Evolutionary conservation across 192 early-diverging fungal species (phyloP).

Genomic region (Helicostylum pulchrum): DNA sequence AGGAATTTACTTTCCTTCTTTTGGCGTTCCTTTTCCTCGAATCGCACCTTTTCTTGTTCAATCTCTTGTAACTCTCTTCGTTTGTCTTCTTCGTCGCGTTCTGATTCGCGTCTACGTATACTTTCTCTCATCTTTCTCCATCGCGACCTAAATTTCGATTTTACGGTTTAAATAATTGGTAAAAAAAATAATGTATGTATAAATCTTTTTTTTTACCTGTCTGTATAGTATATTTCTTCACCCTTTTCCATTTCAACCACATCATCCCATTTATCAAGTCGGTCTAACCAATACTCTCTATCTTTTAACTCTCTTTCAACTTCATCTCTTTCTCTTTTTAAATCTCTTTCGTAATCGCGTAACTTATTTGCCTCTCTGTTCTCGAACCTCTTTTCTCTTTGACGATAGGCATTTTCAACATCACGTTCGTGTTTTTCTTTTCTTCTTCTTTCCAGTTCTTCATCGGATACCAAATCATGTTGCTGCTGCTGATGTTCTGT

Average conservation of each 20-base stretch:
- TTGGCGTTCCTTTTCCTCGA: conserved; percentile 24
- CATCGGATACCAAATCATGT: conserved; percentile 20
- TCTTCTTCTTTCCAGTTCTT: conserved; percentile 33
- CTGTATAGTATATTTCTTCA: conserved; percentile 73
- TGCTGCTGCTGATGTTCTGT: not conserved
- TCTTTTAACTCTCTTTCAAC: conserved; percentile 33
- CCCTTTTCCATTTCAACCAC: conserved; percentile 59
- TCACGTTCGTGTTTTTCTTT: conserved; percentile 45
- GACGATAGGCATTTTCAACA: conserved; percentile 41
- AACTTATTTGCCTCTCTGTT: conserved; percentile 47
- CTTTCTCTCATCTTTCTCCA: conserved; percentile 70
- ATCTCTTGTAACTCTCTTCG: conserved; percentile 17
- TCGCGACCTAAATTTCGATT: conserved; percentile 45
- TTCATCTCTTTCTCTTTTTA: conserved; percentile 41
- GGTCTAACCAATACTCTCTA: conserved; percentile 42
- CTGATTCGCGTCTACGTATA: conserved; percentile 62
- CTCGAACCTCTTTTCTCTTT: conserved; percentile 69
- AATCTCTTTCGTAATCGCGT: conserved; percentile 47
- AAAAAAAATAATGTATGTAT: not conserved
- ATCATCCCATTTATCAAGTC: conserved; percentile 70
- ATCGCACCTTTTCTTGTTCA: conserved; percentile 39
- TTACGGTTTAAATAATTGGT: not conserved
- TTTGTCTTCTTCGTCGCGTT: conserved; percentile 58
- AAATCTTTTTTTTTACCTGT: conserved; percentile 49
- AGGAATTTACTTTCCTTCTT: conserved; percentile 6